These are phyloP conservation scores for Apiospora kogelbergensis DNA, from an alignment of 2,329 filamentous ascomycete genomes.

Conservation along the genomic window DNA sequence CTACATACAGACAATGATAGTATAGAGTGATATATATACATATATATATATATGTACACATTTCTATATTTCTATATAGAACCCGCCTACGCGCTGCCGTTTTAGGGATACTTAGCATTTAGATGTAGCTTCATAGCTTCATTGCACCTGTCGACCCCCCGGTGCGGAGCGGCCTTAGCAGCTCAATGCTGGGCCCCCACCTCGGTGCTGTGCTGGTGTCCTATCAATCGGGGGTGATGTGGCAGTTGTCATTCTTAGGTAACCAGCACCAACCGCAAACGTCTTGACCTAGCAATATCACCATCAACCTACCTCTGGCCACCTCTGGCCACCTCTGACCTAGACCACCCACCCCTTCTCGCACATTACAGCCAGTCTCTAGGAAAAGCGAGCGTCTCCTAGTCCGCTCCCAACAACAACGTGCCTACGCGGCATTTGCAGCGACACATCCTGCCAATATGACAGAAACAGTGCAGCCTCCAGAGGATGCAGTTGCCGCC, in stretches of 20 bases:
- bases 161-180: background rate
- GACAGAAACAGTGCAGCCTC: constrained; percentile 26
- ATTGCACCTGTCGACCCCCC: background rate
- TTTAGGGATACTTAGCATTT: too few relatives aligned
- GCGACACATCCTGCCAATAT: constrained; percentile 17
- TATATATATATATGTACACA: too few relatives aligned
- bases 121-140: too few relatives aligned
- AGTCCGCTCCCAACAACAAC: background rate
- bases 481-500: constrained; percentile 50
- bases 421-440: background rate
- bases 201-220: background rate
- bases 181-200: background rate
- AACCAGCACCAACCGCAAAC: background rate
- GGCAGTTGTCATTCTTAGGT: constrained; percentile 5
- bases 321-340: background rate
- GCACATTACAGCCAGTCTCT: background rate
- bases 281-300: background rate
- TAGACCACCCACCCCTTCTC: background rate
- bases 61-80: too few relatives aligned
- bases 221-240: background rate
- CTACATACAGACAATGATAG: too few relatives aligned
- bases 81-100: too few relatives aligned
- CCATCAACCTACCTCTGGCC: background rate
- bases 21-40: too few relatives aligned
- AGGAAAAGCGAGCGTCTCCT: background rate